Conservation (phyloP, 73 alveolate species). For the Stentor coeruleus region DNA sequence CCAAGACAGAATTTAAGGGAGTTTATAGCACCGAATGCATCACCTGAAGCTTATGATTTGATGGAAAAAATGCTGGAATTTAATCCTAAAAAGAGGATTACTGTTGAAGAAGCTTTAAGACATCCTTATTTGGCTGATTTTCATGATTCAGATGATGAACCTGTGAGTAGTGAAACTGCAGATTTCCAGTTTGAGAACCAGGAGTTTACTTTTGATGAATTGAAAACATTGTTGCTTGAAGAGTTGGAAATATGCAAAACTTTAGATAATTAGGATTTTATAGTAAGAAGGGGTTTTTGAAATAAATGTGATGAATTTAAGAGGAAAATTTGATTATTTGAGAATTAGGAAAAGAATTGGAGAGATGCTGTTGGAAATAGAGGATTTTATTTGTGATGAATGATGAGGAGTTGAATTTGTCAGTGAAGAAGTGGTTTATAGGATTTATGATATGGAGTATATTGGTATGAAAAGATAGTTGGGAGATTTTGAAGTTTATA, state of each 20-base stretch:
- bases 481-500: no score
- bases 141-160: constrained; percentile 67
- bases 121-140: constrained; percentile 52
- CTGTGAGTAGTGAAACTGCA: constrained; percentile 33
- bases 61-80: constrained; percentile 36
- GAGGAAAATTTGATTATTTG: no score
- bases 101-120: constrained; percentile 41
- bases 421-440: no score
- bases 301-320: no score
- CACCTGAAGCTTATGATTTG: constrained; percentile 54
- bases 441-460: no score
- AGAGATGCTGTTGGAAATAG: no score
- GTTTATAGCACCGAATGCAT: constrained; percentile 29
- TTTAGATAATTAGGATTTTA: neutral
- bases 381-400: no score
- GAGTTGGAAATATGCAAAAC: neutral
- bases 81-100: constrained; percentile 46
- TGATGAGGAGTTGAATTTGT: no score
- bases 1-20: constrained; percentile 27
- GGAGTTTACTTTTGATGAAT: constrained; percentile 36
- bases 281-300: neutral
- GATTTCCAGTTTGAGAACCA: constrained; percentile 53
- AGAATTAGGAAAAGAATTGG: no score
- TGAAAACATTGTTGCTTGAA: constrained; percentile 34
- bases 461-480: no score